Base-by-base conservation (phyloP, 441 rosid species). In the Mallotus japonicus region DNA sequence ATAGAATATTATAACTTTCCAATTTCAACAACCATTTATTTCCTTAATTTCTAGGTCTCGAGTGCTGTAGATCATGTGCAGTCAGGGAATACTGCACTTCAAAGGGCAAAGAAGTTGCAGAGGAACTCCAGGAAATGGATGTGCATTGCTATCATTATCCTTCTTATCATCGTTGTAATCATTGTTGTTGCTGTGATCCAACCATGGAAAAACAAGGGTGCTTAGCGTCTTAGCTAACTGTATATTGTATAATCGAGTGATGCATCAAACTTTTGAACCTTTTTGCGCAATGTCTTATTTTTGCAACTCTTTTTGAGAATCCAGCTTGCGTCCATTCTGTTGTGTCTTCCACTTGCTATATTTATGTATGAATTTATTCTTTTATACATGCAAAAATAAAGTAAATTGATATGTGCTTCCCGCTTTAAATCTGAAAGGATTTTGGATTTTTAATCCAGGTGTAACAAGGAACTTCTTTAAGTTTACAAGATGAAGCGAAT, bases 1-100 rank as follows among this genome's bases (percentile, higher is more conserved):
- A 32, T 56, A 14, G 57, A 40, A 40, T 37, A 12, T 6, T 28
- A 28, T 14, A 61, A 42, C 28, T 14, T 19, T 42, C 32, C 6
- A 37, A 15, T 24, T 19, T 54, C 6, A 66, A 20, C 20, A n/a
- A 56, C 20, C 22, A 14, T 32, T 20, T 37, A 60, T 22, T 54
- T 28, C 72, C 66, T 69, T 49, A 15, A 58, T 77, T 50, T 37
- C 63, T 76, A 96, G 98, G 98, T 96, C 57, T 90, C 97, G 0
- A 93, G 80, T 47, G 97, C 98, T 0, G 98, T 93, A 34, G 97
- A 93, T 83, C 98, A 93, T 61, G 98, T 96, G 70, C 95, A 92
- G 53, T 86, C 90, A 1, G 99, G 98, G 65, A 90, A 88, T 78
- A 85, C 86, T 0, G 83, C 88, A 32, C 89, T 96, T 68, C 89